phyloP scores from a whole-genome alignment of 2,329 filamentous ascomycete species.

The Cytospora mali region DNA sequence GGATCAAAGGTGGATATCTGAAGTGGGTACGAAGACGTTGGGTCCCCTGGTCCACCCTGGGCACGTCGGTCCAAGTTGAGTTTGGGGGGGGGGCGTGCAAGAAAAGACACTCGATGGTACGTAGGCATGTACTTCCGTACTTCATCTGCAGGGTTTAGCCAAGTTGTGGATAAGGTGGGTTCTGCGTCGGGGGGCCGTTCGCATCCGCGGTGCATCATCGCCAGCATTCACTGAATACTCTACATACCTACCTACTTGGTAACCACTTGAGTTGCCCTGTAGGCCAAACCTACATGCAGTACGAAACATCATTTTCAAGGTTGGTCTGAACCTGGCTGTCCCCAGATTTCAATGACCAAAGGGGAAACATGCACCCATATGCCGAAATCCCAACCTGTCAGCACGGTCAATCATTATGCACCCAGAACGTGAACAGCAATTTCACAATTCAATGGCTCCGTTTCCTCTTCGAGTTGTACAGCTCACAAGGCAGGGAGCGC shows the following conservation, averaged over 20 bases:
- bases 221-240: background rate
- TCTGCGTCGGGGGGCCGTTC: slow-evolving; percentile 20
- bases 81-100: background rate
- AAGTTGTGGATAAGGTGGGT: slow-evolving; percentile 13
- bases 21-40: slow-evolving; percentile 24
- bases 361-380: background rate
- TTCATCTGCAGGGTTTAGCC: slow-evolving; percentile 15
- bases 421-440: background rate
- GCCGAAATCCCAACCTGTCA: background rate
- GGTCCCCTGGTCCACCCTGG: slow-evolving; percentile 22
- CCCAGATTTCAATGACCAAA: background rate
- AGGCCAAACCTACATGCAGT: no score
- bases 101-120: slow-evolving; percentile 5
- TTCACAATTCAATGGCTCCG: background rate
- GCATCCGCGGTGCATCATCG: slow-evolving; percentile 11
- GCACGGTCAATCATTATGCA: background rate
- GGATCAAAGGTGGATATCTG: slow-evolving; percentile 19
- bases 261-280: no score
- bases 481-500: background rate
- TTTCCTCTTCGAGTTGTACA: background rate
- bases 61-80: slow-evolving; percentile 4
- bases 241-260: background rate
- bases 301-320: no score
- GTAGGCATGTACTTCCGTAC: slow-evolving; percentile 11
- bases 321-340: background rate